A percentile compares a stretch with the other conserved stretches of the same genome.
Conservation (phyloP, 257 asterid genomes). For the Ilex aquifolium region DNA sequence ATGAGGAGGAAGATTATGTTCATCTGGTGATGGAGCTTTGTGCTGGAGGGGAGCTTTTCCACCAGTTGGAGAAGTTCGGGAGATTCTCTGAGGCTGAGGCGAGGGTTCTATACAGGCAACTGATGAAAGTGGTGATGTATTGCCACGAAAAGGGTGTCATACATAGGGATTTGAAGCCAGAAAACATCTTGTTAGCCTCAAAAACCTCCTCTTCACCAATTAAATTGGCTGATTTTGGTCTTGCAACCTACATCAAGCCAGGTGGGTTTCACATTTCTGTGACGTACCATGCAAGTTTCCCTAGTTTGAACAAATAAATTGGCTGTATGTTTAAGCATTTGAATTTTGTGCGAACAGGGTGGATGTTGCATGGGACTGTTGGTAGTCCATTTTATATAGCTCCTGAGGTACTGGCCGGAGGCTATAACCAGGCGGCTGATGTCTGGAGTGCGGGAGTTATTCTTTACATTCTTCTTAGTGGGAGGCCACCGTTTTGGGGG, state of each 20-base stretch:
- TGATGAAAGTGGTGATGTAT: conserved; percentile 63
- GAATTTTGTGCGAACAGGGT: conserved; percentile 37
- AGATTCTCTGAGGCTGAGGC: conserved; percentile 69
- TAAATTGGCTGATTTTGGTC: conserved; percentile 82
- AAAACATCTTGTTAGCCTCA: conserved; percentile 63
- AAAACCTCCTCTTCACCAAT: conserved; percentile 64
- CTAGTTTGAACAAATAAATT: too few relatives aligned
- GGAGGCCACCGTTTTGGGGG: conserved; percentile 82
- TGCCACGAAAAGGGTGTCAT: conserved; percentile 77
- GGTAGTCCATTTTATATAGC: conserved; percentile 90
- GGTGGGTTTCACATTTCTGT: conserved; percentile 23
- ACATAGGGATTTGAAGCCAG: conserved; percentile 80
- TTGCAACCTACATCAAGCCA: conserved; percentile 60
- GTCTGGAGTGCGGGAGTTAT: conserved; percentile 88
- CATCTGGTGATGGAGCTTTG: conserved; percentile 90
- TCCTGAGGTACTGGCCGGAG: conserved; percentile 75
- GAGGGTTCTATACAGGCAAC: conserved; percentile 44
- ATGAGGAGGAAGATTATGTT: conserved; percentile 70
- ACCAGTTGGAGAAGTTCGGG: conserved; percentile 68
- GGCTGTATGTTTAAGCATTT: neutral
- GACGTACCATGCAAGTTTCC: neutral
- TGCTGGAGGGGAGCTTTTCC: conserved; percentile 86
- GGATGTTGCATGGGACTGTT: conserved; percentile 59
- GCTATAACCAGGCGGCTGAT: conserved; percentile 73
- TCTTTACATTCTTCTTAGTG: conserved; percentile 75